Evolutionary conservation across 148 eudicot species (phyloP), one percentile per base, ranked within the genome.

Genomic region (Nepenthes gracilis): DNA sequence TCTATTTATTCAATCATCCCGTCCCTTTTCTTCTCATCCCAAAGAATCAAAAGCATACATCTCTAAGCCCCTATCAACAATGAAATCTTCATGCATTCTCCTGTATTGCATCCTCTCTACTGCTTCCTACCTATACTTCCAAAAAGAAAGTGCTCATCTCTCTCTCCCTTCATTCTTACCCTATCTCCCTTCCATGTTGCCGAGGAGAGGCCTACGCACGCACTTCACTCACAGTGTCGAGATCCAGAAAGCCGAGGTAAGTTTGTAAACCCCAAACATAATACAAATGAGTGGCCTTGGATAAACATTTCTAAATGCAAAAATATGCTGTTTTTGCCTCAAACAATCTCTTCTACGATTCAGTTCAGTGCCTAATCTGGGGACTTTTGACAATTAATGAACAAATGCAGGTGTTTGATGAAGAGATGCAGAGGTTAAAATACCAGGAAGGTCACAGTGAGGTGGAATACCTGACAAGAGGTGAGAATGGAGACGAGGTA

Each of bases 161-260:
- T 36, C 47, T 58, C 47, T 36, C 10, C 61, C n/a, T 57, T 4
- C 45, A 10, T 23, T 40, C 2, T 15, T 54, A 23, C 43, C 57
- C 57, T 64, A 65, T 59, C 64, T 12, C 5, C 9, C 63, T 51
- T 6, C 13, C 36, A 32, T 43, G 36, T 12, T 62, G 12, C 55
- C 72, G 1, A 66, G 60, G 73, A 68, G 74, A 68, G 72, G 67
- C n/a, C 53, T 73, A 34, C 69, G 62, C 52, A 38, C 64, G 34
- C 8, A 23, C 35, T 57, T 58, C 47, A 37, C 33, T 23, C 66
- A 61, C 13, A 36, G 56, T 4, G 9, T 32, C 2, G 14, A 47
- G 32, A 34, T 11, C 37, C 37, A 37, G 66, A 52, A 35, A 43
- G 35, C 66, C 55, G 53, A 67, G 82, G 85, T 81, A 55, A 58